These are phyloP conservation scores for Spizellomyces sp. DNA, from an alignment of 192 early-diverging fungal species.

Conservation along the genomic window DNA sequence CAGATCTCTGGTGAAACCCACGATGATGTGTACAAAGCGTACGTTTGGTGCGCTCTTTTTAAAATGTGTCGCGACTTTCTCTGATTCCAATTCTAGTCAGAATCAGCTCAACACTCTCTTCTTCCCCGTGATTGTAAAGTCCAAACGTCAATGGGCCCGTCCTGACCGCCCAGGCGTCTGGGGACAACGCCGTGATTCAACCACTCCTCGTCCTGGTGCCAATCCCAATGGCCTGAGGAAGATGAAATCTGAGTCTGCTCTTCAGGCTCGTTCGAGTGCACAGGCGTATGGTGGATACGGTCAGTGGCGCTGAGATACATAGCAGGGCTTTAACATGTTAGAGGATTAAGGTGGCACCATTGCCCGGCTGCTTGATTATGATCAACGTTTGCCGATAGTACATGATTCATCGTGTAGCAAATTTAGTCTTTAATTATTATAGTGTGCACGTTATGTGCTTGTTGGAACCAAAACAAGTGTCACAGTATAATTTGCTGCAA, in stretches of 20 bases:
- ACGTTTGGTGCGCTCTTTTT: slow-evolving; percentile 4
- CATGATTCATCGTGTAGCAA: too few species aligned
- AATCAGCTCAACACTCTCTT: slow-evolving; percentile 56
- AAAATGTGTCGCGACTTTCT: neutral
- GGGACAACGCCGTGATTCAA: slow-evolving; percentile 54
- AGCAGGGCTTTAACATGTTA: neutral
- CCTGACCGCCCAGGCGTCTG: slow-evolving; percentile 56
- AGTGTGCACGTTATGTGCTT: too few species aligned
- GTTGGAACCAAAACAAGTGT: too few species aligned
- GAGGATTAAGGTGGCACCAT: too few species aligned
- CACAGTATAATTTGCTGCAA: too few species aligned
- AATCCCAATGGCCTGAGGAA: slow-evolving; percentile 38
- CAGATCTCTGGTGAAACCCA: slow-evolving; percentile 60
- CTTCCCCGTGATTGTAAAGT: slow-evolving; percentile 58
- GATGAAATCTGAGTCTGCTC: slow-evolving; percentile 46
- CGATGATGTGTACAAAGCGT: slow-evolving; percentile 61
- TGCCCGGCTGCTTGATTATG: too few species aligned
- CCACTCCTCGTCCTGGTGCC: slow-evolving; percentile 4
- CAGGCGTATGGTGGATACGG: neutral
- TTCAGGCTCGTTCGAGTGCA: slow-evolving; percentile 7
- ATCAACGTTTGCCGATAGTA: too few species aligned
- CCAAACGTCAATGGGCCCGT: slow-evolving; percentile 58
- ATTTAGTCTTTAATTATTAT: too few species aligned
- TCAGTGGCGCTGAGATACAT: neutral
- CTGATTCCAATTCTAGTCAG: slow-evolving; percentile 36